These are phyloP conservation scores for Nemania sp. DNA, from an alignment of 2,329 filamentous ascomycete genomes.

Conservation along the genomic window DNA sequence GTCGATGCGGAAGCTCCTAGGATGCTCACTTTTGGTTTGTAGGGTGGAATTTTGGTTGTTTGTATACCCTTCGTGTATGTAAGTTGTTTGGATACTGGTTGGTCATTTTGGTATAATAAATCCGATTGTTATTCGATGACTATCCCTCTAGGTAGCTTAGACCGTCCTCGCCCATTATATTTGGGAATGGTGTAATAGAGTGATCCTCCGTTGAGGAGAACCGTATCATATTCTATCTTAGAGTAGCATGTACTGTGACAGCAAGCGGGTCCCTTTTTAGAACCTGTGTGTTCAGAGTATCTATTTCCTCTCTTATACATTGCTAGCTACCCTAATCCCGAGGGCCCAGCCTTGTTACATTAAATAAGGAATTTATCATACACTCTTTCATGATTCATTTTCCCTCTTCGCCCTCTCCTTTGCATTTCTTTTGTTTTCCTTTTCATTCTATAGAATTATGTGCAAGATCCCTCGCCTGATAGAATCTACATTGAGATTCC, in stretches of 20 bases:
- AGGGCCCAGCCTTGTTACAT: neutral
- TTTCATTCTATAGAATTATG: neutral
- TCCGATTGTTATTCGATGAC: neutral
- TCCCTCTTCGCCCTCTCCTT: neutral
- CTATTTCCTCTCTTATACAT: neutral
- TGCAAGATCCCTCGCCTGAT: neutral
- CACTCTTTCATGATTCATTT: neutral
- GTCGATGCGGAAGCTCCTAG: neutral
- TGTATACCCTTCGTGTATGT: neutral
- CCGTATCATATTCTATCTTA: neutral
- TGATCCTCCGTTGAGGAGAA: neutral
- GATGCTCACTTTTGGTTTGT: too few species aligned
- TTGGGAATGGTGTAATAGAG: too few species aligned
- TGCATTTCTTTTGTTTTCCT: neutral
- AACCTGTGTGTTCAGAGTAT: neutral
- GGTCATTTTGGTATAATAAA: neutral
- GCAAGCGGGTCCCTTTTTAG: neutral
- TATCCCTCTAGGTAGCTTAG: neutral
- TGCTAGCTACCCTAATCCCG: neutral
- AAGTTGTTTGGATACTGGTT: neutral
- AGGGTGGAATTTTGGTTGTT: too few species aligned
- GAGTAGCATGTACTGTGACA: neutral
- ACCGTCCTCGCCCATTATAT: too few species aligned
- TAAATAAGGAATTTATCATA: neutral
- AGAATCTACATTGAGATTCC: neutral